These are phyloP conservation scores for Glycyrrhiza uralensis DNA, from an alignment of 306 rosid genomes.

Conservation along the genomic window DNA sequence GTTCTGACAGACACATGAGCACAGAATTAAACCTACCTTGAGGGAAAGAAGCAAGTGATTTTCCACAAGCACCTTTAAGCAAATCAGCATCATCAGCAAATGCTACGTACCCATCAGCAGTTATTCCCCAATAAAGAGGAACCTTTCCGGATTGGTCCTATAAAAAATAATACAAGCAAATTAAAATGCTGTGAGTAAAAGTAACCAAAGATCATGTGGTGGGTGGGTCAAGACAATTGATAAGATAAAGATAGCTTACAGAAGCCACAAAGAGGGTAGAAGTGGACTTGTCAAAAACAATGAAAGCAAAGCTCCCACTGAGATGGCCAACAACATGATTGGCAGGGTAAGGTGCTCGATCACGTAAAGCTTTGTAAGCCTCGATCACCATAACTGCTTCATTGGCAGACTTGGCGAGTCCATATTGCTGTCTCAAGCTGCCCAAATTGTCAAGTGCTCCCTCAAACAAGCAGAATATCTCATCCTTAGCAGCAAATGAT, in stretches of 20 bases:
- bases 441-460: conserved; percentile 94
- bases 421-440: conserved; percentile 87
- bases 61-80: conserved; percentile 95
- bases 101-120: conserved; percentile 94
- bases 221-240: neutral
- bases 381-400: conserved; percentile 84
- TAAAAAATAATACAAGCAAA: conserved; percentile 23
- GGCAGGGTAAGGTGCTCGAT: conserved; percentile 93
- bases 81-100: conserved; percentile 84
- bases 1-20: neutral
- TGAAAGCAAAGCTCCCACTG: conserved; percentile 76
- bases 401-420: conserved; percentile 74
- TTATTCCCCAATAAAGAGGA: conserved; percentile 96
- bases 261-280: conserved; percentile 88
- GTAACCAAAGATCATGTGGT: neutral
- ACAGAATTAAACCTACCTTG: conserved; percentile 57
- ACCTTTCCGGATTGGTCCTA: conserved; percentile 90
- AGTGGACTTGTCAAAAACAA: conserved; percentile 90
- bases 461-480: conserved; percentile 90
- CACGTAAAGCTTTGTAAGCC: conserved; percentile 96
- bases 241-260: conserved; percentile 40
- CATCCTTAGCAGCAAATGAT: conserved; percentile 96
- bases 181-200: conserved; percentile 6
- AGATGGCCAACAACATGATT: conserved; percentile 93
- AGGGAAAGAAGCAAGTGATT: conserved; percentile 98